phyloP scores from a whole-genome alignment of 2,329 filamentous ascomycete genomes.

The Penicillium crustosum region DNA sequence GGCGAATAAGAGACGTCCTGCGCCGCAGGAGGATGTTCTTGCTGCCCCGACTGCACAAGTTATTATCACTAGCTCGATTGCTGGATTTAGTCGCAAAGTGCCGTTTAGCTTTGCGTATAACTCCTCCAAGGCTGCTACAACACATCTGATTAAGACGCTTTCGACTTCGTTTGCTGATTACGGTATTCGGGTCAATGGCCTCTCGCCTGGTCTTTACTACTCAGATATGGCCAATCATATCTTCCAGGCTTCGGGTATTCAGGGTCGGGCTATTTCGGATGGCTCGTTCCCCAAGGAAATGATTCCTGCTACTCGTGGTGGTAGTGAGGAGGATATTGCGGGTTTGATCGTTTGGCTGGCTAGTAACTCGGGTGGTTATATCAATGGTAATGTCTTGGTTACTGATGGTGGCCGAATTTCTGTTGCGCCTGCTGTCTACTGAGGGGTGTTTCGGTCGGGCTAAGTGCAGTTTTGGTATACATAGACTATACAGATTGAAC shows the following conservation, averaged over 20 bases:
- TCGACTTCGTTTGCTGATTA: slow-evolving; percentile 43
- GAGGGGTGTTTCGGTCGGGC: background rate
- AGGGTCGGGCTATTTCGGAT: slow-evolving; percentile 36
- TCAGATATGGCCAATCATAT: slow-evolving; percentile 60
- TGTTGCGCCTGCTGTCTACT: slow-evolving; percentile 58
- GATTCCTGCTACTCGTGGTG: slow-evolving; percentile 61
- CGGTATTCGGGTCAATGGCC: slow-evolving; percentile 51
- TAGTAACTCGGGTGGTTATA: slow-evolving; percentile 63
- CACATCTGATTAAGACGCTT: slow-evolving; percentile 52
- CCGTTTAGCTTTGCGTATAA: slow-evolving; percentile 47
- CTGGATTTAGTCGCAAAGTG: slow-evolving; percentile 43
- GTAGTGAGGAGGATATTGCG: slow-evolving; percentile 63
- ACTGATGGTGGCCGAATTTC: slow-evolving; percentile 63
- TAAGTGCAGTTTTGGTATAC: background rate
- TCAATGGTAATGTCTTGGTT: slow-evolving; percentile 63
- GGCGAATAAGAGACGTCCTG: slow-evolving; percentile 41
- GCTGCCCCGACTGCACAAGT: slow-evolving; percentile 44
- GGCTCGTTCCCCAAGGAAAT: slow-evolving; percentile 44
- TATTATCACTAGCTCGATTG: slow-evolving; percentile 50
- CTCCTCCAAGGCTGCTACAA: slow-evolving; percentile 49
- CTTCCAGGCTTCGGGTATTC: slow-evolving; percentile 43
- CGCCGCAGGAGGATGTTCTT: slow-evolving; percentile 30
- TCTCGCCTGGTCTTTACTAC: slow-evolving; percentile 57
- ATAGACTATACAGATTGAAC: background rate
- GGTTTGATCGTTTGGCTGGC: slow-evolving; percentile 66